These are phyloP conservation scores for Candida pseudofarinosa DNA, from an alignment of 805 yeast genomes.

Conservation along the genomic window DNA sequence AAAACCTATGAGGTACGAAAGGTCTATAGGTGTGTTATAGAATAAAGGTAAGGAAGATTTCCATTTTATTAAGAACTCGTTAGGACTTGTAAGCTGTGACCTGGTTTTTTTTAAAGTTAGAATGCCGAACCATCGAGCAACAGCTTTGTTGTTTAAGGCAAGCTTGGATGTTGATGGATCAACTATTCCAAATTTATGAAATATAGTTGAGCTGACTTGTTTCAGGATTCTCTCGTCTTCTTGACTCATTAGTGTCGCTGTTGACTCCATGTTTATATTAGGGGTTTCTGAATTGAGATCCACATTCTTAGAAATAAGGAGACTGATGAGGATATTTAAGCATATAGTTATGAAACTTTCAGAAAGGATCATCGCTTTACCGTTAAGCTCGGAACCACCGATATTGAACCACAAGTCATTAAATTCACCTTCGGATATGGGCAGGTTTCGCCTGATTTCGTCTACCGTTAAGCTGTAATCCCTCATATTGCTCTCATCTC, in stretches of 20 bases:
- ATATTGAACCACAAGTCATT: conserved; percentile 44
- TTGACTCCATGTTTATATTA: conserved; percentile 10
- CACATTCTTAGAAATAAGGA: conserved; percentile 20
- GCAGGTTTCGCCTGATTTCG: conserved; percentile 39
- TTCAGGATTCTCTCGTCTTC: conserved; percentile 25
- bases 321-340: conserved; percentile 22
- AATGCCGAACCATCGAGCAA: conserved; percentile 64
- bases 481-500: conserved; percentile 2
- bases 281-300: conserved; percentile 13
- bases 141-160: conserved; percentile 37
- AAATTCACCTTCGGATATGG: conserved; percentile 57
- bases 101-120: conserved; percentile 34
- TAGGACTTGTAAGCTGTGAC: conserved; percentile 22
- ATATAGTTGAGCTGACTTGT: conserved; percentile 46
- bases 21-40: conserved; percentile 56
- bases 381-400: conserved; percentile 56
- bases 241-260: conserved; percentile 18
- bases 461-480: conserved; percentile 17
- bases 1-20: conserved; percentile 52
- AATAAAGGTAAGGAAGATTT: conserved; percentile 59
- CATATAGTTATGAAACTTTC: conserved; percentile 21
- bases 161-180: conserved; percentile 18
- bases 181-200: conserved; percentile 41
- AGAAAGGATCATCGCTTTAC: conserved; percentile 31
- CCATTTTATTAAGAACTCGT: conserved; percentile 63